A percentile compares a stretch with the other conserved stretches of the same genome.
phyloP scores from a whole-genome alignment of 2,329 filamentous ascomycete species.

The Piedraia hortae region DNA sequence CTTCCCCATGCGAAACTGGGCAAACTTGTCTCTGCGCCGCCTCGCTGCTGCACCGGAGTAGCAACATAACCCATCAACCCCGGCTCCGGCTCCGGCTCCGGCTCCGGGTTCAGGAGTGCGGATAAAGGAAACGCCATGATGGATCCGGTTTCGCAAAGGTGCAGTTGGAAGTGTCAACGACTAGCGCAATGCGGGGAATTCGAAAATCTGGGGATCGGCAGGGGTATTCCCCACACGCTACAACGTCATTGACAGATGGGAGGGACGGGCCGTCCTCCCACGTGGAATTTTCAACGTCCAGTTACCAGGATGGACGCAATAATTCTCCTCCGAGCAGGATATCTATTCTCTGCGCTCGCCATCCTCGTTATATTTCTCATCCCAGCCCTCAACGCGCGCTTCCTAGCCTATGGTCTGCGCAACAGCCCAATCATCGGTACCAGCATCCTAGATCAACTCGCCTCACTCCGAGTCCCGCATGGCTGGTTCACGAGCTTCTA shows the following conservation, averaged over 20 bases:
- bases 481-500: constrained; percentile 83
- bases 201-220: no score
- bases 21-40: constrained; percentile 3
- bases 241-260: no score
- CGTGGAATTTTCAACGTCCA: no score
- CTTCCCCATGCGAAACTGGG: constrained; percentile 13
- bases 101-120: constrained; percentile 14
- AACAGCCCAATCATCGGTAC: constrained; percentile 5
- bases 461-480: constrained; percentile 44
- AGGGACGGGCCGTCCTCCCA: no score
- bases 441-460: constrained; percentile 17
- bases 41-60: no score
- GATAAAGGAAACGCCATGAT: constrained; percentile 9
- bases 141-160: not conserved
- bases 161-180: not conserved
- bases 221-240: no score
- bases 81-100: constrained; percentile 3
- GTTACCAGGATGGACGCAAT: no score
- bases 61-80: no score
- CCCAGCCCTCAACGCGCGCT: constrained; percentile 13
- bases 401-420: constrained; percentile 33
- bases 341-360: no score
- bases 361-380: constrained; percentile 1
- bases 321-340: no score
- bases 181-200: no score